Base-by-base conservation (phyloP, 129 eudicot genomes). In the Saussurea involucrata region DNA sequence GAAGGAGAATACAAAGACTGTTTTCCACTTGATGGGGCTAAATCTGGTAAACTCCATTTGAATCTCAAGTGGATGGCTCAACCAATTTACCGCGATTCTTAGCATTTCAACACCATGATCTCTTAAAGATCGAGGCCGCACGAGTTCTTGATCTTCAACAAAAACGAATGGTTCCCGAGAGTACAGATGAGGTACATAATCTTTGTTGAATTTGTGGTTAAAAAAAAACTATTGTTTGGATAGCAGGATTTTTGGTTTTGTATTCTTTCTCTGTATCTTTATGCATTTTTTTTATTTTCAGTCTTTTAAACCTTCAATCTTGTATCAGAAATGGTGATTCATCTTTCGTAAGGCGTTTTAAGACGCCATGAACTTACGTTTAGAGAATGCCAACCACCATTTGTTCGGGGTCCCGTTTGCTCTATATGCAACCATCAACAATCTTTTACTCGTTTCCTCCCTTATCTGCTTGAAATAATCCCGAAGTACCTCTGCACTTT, bases 331-430 rank as follows among this genome's bases (percentile, higher is more conserved):
- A 37, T 70, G 17, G 15, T 69, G 1, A 1, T 67, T 28, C 18
- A 34, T 61, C 33, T 4, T 27, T 6, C 29, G 20, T 53, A 0
- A 12, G 6, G 57, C 18, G 1, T 57, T 67, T 24, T 68, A 81
- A 18, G 74, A 53, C 24, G 84, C 76, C 28, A 95, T 87, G 17
- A 91, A 91, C 72, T 87, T 89, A 18, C 96, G 82, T 87, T 89
- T 95, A 24, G 98, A 96, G 76, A 95, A 95, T 24, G 98, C 97
- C 75, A 95, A 72, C 98, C 98, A 95, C 98, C 98, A 95, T 72
- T 95, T 95, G 40, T 95, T 95, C 65, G 98, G 98, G 65, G 97
- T 91, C 58, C 98, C 98, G 60, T 95, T 95, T 18, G 90, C 80
- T 76, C 98, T 85, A 63, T 95, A 95, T 2, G 97, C 99, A 67